Conservation (phyloP, 1,139 yeast genomes). For the Kurtzmaniella quercitrusa region DNA sequence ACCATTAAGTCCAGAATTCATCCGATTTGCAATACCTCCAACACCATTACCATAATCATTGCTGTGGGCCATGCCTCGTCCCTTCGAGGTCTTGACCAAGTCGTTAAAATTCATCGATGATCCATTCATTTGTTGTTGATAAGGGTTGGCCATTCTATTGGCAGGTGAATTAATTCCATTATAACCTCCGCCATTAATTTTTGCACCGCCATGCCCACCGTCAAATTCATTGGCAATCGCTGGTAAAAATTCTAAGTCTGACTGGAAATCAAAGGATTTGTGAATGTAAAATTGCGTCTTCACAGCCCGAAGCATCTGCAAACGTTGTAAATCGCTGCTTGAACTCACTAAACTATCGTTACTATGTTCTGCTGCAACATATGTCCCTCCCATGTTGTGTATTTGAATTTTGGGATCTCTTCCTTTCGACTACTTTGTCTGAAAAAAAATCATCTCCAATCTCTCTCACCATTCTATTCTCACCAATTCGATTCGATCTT, state of each 20-base stretch:
- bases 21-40: neutral
- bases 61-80: neutral
- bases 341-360: neutral
- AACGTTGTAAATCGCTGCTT: conserved; percentile 12
- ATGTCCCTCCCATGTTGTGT: neutral
- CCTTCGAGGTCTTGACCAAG: neutral
- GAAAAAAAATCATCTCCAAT: neutral
- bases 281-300: conserved; percentile 55
- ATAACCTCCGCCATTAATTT: neutral
- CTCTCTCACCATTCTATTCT: neutral
- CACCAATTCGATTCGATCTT: neutral
- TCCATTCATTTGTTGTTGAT: neutral
- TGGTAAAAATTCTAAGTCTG: conserved; percentile 72
- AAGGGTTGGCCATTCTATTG: neutral
- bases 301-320: conserved; percentile 23
- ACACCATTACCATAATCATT: neutral
- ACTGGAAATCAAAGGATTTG: conserved; percentile 66
- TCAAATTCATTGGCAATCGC: conserved; percentile 20
- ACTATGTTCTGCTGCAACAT: neutral
- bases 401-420: neutral
- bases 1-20: neutral
- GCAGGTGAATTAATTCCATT: neutral
- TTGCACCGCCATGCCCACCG: neutral
- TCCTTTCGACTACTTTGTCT: neutral
- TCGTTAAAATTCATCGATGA: neutral